A percentile compares a stretch with the other conserved stretches of the same genome.
Conservation (phyloP, 108 stramenopile genomes). For the Fragilariopsis cylindrus region DNA sequence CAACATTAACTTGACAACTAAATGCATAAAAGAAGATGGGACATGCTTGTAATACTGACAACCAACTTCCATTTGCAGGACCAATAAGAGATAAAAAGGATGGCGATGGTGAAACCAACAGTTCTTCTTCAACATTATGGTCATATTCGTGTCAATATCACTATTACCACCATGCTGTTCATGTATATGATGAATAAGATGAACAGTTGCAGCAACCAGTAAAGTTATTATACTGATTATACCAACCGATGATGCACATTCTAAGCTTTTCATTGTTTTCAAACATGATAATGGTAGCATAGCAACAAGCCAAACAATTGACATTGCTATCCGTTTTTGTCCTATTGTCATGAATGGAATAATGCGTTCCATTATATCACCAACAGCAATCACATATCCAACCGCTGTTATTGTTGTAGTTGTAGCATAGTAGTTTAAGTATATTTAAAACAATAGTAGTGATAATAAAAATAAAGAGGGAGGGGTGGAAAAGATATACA, state of each 20-base stretch:
- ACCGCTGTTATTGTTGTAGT: conserved; percentile 22
- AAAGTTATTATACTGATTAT: conserved; percentile 68
- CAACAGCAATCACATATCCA: conserved; percentile 73
- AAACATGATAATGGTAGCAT: conserved; percentile 75
- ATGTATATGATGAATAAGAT: conserved; percentile 35
- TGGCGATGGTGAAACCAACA: not conserved
- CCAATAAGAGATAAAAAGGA: conserved; percentile 37
- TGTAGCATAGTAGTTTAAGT: not conserved
- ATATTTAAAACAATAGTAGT: no score
- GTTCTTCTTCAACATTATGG: not conserved
- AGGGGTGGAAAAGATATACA: not conserved
- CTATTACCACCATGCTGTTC: conserved; percentile 17
- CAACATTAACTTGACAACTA: conserved; percentile 84
- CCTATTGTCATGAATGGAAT: conserved; percentile 20
- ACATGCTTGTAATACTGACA: conserved; percentile 64
- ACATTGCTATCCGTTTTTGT: conserved; percentile 28
- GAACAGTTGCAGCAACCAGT: conserved; percentile 65
- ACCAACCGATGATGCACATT: conserved; percentile 63
- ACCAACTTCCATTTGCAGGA: conserved; percentile 41
- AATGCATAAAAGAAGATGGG: conserved; percentile 85
- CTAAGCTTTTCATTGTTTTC: conserved; percentile 56
- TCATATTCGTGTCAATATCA: conserved; percentile 7
- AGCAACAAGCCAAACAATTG: conserved; percentile 54
- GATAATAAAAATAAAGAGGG: not conserved
- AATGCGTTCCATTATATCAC: conserved; percentile 70